Conservation (phyloP, 192 early-diverging fungal species). For the Coemansia sp. region DNA sequence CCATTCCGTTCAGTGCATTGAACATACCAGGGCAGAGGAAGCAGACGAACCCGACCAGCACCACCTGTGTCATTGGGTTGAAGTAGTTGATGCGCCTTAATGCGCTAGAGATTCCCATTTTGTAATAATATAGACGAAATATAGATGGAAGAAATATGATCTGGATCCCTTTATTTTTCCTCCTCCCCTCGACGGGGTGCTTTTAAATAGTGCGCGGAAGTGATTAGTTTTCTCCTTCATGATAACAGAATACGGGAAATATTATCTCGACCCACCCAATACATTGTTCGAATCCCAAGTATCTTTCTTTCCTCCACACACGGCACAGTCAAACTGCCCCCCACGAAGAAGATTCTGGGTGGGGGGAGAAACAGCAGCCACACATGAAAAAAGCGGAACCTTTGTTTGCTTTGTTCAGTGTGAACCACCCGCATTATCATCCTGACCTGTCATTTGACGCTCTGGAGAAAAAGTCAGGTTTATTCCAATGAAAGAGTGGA, state of each 20-base stretch:
- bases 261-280: too few species aligned
- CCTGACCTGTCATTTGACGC: slow-evolving; percentile 2
- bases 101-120: slow-evolving; percentile 5
- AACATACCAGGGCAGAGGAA: slow-evolving; percentile 79
- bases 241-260: too few species aligned
- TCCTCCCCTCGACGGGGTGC: too few species aligned
- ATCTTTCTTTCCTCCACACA: too few species aligned
- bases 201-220: too few species aligned
- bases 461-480: not conserved
- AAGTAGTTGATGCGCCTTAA: slow-evolving; percentile 33
- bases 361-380: too few species aligned
- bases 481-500: too few species aligned
- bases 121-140: not conserved
- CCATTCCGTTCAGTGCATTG: slow-evolving; percentile 64
- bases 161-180: not conserved
- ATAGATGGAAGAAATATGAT: not conserved
- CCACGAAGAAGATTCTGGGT: not conserved
- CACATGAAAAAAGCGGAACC: slow-evolving; percentile 4
- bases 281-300: too few species aligned
- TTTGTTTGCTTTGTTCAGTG: too few species aligned
- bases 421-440: too few species aligned
- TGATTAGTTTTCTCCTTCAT: too few species aligned
- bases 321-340: too few species aligned
- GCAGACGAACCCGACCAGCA: slow-evolving; percentile 67
- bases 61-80: slow-evolving; percentile 65